Base-by-base conservation (phyloP, 2,329 filamentous ascomycete species). In the Sporothrix protearum region DNA sequence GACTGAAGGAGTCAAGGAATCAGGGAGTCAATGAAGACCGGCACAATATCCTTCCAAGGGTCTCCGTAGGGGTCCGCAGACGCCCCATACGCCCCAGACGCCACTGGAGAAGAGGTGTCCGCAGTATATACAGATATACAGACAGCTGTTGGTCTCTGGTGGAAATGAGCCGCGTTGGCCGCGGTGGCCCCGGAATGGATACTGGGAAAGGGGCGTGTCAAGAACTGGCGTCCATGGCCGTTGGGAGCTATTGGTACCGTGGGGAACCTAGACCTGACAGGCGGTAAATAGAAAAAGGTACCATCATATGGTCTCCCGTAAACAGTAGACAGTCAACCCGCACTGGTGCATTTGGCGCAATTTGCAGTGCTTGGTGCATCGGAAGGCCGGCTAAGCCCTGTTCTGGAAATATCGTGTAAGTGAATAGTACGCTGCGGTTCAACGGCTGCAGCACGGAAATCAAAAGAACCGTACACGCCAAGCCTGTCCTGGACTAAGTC, bases 391-490 rank as follows among this genome's bases (percentile, higher is more conserved):
- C 42, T 47, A 14, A 16, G 42, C 42, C 42, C 19, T 47, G 14
- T 14, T 47, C 7, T 25, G 7, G 1, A 33, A 30, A 33, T n/a
- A 30, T 28, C 53, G 53, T 57, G 53, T 57, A 57, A 57, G 53
- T 57, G 53, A 57, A 57, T 57, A 57, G 53, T 57, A 33, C 53
- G 53, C 25, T 36, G 53, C 28, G 53, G 28, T 57, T 57, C 53
- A 57, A 57, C 53, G 53, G 53, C 9, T 30, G 53, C 28, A 14
- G 14, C 28, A 33, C 10, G 12, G 25, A 55, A 55, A 14, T 10
- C 25, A 55, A 10, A 55, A 25, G 12, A 30, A 55, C 53, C 25
- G 53, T 55, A 3, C 22, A 16, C 12, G 25, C 25, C 25, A 55
- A 4, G 4, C 53, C 28, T 19, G 14, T 57, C 53, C 28, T 33